Percentiles rank a stretch among this genome's conserved stretches.
These are phyloP conservation scores for Podospora didyma DNA, from an alignment of 495 filamentous ascomycete species.

Conservation along the genomic window DNA sequence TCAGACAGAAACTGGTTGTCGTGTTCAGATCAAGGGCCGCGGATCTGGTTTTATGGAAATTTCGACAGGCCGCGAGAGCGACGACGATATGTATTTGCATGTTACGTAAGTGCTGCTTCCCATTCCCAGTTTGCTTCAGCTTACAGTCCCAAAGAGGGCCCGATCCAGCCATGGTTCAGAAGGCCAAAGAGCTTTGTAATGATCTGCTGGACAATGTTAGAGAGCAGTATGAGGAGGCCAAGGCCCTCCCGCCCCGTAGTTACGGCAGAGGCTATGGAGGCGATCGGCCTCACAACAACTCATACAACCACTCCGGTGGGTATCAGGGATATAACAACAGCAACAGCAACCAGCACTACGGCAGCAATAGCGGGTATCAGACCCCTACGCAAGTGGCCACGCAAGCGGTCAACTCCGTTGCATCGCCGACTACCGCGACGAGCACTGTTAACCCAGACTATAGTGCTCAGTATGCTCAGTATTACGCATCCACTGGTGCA, in stretches of 20 bases:
- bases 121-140: slow-evolving; percentile 10
- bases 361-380: slow-evolving; percentile 27
- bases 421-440: slow-evolving; percentile 29
- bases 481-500: slow-evolving; percentile 52
- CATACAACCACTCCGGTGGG: slow-evolving; percentile 22
- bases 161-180: slow-evolving; percentile 77
- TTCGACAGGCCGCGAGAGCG: slow-evolving; percentile 77
- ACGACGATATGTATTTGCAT: slow-evolving; percentile 93
- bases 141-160: slow-evolving; percentile 64
- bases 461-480: slow-evolving; percentile 66
- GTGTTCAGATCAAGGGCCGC: slow-evolving; percentile 95
- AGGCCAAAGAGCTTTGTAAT: slow-evolving; percentile 81
- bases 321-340: slow-evolving; percentile 38
- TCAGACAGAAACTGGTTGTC: slow-evolving; percentile 87
- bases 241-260: slow-evolving; percentile 72
- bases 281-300: slow-evolving; percentile 23
- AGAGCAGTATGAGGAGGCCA: slow-evolving; percentile 83
- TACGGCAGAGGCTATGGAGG: slow-evolving; percentile 48
- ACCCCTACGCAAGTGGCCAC: slow-evolving; percentile 36
- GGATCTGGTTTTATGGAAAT: slow-evolving; percentile 94
- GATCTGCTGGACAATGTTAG: slow-evolving; percentile 80
- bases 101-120: slow-evolving; percentile 69
- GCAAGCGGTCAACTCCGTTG: slow-evolving; percentile 30
- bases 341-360: slow-evolving; percentile 31
- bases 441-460: slow-evolving; percentile 52